phyloP scores from a whole-genome alignment of 2,329 filamentous ascomycete genomes.

The Calonectria leucothoes region DNA sequence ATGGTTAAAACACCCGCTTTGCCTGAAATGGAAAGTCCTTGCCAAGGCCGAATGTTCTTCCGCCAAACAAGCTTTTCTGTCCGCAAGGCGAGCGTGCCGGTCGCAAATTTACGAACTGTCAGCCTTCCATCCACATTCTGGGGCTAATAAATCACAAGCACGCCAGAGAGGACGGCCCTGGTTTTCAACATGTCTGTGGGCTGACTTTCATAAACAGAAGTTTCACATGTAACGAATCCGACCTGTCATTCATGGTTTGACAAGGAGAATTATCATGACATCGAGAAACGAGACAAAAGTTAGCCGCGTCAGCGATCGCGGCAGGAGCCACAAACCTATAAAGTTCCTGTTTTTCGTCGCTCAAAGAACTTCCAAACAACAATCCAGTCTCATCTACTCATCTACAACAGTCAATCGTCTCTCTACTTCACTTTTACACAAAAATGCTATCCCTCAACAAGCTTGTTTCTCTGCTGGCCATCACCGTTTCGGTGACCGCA shows the following conservation, averaged over 20 bases:
- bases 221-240: neutral
- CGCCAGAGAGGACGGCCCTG: neutral
- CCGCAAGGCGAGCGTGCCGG: neutral
- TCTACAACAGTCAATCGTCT: neutral
- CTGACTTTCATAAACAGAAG: neutral
- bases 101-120: neutral
- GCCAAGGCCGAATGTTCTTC: neutral
- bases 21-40: neutral
- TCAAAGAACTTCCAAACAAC: too few species aligned
- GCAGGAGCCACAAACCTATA: neutral
- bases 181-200: neutral
- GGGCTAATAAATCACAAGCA: neutral
- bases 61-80: neutral
- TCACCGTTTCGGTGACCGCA: slow-evolving; percentile 31
- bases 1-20: neutral
- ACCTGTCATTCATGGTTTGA: neutral
- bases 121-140: neutral
- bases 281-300: neutral
- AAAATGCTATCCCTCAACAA: slow-evolving; percentile 33
- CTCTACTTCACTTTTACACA: neutral
- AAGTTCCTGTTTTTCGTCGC: neutral
- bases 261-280: neutral
- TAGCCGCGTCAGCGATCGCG: neutral
- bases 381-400: neutral
- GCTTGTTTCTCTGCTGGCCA: slow-evolving; percentile 33